Conservation (phyloP, 495 filamentous ascomycete species). For the Hypoxylon rickii region DNA sequence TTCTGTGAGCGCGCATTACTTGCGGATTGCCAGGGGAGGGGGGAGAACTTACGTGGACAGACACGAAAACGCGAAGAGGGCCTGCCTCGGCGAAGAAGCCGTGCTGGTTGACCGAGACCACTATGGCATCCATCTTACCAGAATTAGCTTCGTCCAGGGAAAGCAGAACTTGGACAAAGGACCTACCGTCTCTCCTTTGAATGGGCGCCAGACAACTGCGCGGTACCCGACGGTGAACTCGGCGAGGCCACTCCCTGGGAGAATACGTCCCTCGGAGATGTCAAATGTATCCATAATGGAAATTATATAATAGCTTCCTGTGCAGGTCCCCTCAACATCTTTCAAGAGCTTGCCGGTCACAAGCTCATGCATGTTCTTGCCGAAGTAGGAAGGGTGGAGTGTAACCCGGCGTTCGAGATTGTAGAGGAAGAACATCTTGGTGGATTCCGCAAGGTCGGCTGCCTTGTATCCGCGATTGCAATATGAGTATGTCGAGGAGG, state of each 20-base stretch:
- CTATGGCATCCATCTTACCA: slow-evolving; percentile 83
- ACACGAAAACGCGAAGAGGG: slow-evolving; percentile 86
- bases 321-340: slow-evolving; percentile 92
- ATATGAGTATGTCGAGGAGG: no score
- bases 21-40: background rate
- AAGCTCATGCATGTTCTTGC: slow-evolving; percentile 84
- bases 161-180: slow-evolving; percentile 2
- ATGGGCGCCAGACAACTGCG: slow-evolving; percentile 95
- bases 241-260: slow-evolving; percentile 85
- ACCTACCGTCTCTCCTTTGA: slow-evolving; percentile 92
- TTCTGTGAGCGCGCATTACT: slow-evolving; percentile 23
- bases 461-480: no score
- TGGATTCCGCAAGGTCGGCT: background rate
- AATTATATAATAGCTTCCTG: slow-evolving; percentile 92
- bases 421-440: slow-evolving; percentile 93
- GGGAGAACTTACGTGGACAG: slow-evolving; percentile 68
- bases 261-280: slow-evolving; percentile 87
- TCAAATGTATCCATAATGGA: slow-evolving; percentile 94
- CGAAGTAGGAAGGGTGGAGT: slow-evolving; percentile 95
- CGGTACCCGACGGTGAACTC: slow-evolving; percentile 95
- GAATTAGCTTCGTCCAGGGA: slow-evolving; percentile 21
- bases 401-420: slow-evolving; percentile 91
- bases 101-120: slow-evolving; percentile 83
- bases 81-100: slow-evolving; percentile 93
- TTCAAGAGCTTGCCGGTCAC: slow-evolving; percentile 82